Evolutionary conservation across 75 land plant genomes (phyloP).

Genomic region (Larix kaempferi): DNA sequence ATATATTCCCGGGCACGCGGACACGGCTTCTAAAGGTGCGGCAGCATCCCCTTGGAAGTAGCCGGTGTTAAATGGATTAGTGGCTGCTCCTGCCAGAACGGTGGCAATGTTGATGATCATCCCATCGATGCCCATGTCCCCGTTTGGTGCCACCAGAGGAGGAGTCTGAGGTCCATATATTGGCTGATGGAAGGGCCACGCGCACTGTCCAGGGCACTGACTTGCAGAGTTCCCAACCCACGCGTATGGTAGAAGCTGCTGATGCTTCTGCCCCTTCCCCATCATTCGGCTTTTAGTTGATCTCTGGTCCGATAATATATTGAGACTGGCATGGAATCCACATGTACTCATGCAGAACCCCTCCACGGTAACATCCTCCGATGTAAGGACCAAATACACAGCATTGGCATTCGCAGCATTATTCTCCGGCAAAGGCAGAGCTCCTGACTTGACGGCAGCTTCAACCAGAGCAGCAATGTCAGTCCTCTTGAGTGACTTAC

Average conservation of each 20-base stretch:
- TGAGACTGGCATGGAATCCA: constrained; percentile 28
- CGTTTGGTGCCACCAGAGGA: constrained; percentile 25
- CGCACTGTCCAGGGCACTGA: constrained; percentile 22
- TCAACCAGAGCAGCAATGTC: constrained; percentile 26
- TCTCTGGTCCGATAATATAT: too few species aligned
- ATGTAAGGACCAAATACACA: constrained; percentile 43
- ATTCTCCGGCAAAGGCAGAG: neutral
- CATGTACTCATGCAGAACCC: constrained; percentile 46
- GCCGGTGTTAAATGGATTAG: constrained; percentile 24
- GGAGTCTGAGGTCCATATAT: constrained; percentile 17
- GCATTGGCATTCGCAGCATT: constrained; percentile 7
- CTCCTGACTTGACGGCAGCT: neutral
- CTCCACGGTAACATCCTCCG: constrained; percentile 37
- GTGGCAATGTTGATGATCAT: constrained; percentile 26
- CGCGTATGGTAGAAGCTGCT: constrained; percentile 10
- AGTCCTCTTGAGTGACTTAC: constrained; percentile 15
- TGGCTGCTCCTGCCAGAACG: constrained; percentile 18
- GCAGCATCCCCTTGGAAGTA: constrained; percentile 21
- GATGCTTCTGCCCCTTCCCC: neutral
- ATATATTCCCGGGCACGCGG: constrained; percentile 30
- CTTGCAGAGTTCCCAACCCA: constrained; percentile 21
- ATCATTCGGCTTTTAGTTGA: neutral
- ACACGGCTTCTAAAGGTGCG: constrained; percentile 18
- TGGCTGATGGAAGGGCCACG: constrained; percentile 26
- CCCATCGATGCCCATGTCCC: constrained; percentile 27